Base-by-base conservation (phyloP, 768 basidiomycete species). In the Aureoboletus auriporus region DNA sequence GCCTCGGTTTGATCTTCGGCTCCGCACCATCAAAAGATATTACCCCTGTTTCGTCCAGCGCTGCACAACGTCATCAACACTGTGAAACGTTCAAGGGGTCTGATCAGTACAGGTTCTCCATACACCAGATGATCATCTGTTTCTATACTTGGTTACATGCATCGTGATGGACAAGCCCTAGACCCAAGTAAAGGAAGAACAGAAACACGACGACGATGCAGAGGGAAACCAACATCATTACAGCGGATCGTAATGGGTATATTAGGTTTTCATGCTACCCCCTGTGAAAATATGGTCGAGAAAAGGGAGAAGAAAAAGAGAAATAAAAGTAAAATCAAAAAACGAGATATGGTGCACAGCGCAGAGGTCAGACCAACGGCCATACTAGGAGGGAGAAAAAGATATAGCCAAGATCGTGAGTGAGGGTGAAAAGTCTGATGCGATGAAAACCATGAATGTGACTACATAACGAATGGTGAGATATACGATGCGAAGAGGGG, bases 401-500 rank as follows among this genome's bases (percentile, higher is more conserved):
- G 51, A 54, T 45, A 56, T 56, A 58, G 51, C 29, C 58, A 63
- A 65, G 50, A 57, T 46, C 39, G 52, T 56, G 46, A 55, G 47
- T 39, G 52, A 46, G 36, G 30, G 49, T 47, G 52, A 60, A 23
- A 51, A 51, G 55, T 57, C 42, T 57, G 60, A 57, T 61, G 67
- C 54, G 44, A 54, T 49, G 39, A 46, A 51, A 51, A 47, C 52
- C 31, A 46, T 49, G 50, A 42, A 55, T 59, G 53, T 40, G 49
- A 66, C 52, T 63, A 63, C 59, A 55, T 52, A 52, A 50, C 50
- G 49, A 58, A 49, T 44, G 45, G 52, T 51, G 55, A 65, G 50
- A 68, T 54, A 60, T 60, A 60, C 39, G 52, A 56, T 53, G 54
- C 48, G 30, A 43, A 39, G 31, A 49, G 33, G 39, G 39, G 27